Evolutionary conservation across 2,329 filamentous ascomycete species (phyloP).

Genomic region (Colletotrichum sp.): DNA sequence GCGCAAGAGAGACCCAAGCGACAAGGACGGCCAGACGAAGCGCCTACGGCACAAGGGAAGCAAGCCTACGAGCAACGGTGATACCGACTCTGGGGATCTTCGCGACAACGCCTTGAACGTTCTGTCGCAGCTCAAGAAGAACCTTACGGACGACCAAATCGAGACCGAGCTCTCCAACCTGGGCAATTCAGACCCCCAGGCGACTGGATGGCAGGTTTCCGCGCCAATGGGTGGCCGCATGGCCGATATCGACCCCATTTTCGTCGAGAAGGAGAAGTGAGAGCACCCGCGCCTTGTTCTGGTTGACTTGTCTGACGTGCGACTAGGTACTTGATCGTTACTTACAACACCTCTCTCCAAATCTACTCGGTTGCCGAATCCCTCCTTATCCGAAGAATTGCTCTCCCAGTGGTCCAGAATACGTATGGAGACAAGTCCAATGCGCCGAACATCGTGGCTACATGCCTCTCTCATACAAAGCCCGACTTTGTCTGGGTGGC

Average conservation of each 20-base stretch:
- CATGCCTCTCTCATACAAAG: conserved; percentile 41
- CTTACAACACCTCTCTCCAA: conserved; percentile 76
- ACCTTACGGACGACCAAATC: conserved; percentile 13
- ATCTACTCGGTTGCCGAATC: conserved; percentile 85
- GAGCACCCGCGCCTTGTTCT: conserved; percentile 25
- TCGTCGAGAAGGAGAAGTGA: conserved; percentile 67
- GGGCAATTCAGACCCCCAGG: conserved; percentile 12
- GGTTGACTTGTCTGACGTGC: conserved; percentile 29
- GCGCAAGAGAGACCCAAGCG: conserved; percentile 51
- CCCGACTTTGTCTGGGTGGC: conserved; percentile 64
- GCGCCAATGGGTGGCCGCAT: conserved; percentile 70
- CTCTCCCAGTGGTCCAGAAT: conserved; percentile 43
- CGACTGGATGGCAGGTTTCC: conserved; percentile 62
- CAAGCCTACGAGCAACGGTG: conserved; percentile 4
- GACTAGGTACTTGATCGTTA: conserved; percentile 73
- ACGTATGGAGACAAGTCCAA: conserved; percentile 28
- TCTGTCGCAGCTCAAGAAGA: conserved; percentile 14
- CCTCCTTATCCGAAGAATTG: conserved; percentile 76
- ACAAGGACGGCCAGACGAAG: conserved; percentile 44
- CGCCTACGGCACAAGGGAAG: conserved; percentile 34
- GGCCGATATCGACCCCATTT: conserved; percentile 67
- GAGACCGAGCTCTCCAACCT: conserved; percentile 10
- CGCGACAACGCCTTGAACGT: conserved; percentile 22
- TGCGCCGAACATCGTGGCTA: conserved; percentile 44
- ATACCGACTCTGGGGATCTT: conserved; percentile 10